Percentiles rank a stretch among this genome's conserved stretches.
phyloP scores from a whole-genome alignment of 116 monocot species.

The Trichopus zeylanicus region DNA sequence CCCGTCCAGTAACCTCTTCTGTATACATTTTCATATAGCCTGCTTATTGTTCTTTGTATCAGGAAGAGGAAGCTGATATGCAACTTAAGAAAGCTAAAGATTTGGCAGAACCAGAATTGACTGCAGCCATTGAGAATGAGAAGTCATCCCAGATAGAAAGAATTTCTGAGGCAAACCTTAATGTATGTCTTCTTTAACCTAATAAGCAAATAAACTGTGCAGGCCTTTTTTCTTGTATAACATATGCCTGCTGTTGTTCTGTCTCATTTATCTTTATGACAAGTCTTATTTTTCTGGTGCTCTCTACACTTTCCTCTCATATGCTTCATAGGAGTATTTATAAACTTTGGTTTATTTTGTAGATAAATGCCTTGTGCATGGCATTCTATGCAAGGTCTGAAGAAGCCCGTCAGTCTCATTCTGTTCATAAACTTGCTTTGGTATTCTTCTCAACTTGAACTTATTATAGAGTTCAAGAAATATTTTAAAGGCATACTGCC shows the following conservation, averaged over 20 bases:
- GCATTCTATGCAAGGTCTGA: conserved; percentile 98
- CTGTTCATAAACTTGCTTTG: conserved; percentile 92
- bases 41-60: neutral
- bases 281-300: too few species aligned
- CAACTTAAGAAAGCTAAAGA: conserved; percentile 56
- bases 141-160: conserved; percentile 87
- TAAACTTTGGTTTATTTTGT: too few species aligned
- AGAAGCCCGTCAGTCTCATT: conserved; percentile 84
- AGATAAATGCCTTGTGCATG: conserved; percentile 97
- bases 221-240: too few species aligned
- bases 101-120: conserved; percentile 74
- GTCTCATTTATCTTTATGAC: too few species aligned
- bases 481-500: neutral
- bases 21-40: neutral
- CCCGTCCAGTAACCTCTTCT: neutral
- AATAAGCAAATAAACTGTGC: too few species aligned
- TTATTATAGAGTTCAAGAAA: neutral
- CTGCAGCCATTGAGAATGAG: conserved; percentile 75
- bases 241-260: too few species aligned
- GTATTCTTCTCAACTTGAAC: conserved; percentile 17
- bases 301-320: too few species aligned
- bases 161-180: conserved; percentile 91
- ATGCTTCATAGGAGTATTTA: too few species aligned
- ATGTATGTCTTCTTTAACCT: too few species aligned
- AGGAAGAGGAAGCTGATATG: conserved; percentile 69